These are phyloP conservation scores for Fusarium luffae DNA, from an alignment of 2,329 filamentous ascomycete genomes.

Conservation along the genomic window DNA sequence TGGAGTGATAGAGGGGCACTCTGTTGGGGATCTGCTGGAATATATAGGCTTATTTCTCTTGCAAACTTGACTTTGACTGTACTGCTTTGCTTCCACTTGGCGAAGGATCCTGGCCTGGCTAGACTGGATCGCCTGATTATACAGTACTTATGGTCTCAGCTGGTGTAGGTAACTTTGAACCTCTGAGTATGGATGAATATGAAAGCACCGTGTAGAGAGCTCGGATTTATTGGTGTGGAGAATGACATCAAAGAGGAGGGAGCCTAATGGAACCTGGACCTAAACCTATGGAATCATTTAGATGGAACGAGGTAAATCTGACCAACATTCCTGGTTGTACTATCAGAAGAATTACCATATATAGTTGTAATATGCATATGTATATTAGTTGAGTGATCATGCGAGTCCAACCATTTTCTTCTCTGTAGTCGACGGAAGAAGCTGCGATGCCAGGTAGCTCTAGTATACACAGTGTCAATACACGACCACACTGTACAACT, in stretches of 20 bases:
- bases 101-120: not conserved
- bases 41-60: slow-evolving; percentile 18
- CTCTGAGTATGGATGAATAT: not conserved
- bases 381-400: not conserved
- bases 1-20: not conserved
- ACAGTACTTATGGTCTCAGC: not conserved
- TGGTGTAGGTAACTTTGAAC: not conserved
- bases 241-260: slow-evolving; percentile 18
- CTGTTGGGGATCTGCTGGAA: slow-evolving; percentile 6
- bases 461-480: not conserved
- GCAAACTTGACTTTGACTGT: not conserved
- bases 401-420: not conserved
- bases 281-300: not conserved
- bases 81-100: not conserved
- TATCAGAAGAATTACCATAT: not conserved
- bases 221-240: slow-evolving; percentile 1
- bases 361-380: not conserved
- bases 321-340: not conserved
- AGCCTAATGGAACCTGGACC: not conserved
- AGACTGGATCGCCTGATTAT: not conserved
- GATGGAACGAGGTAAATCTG: not conserved
- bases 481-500: slow-evolving; percentile 2
- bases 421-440: not conserved
- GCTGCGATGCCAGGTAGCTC: not conserved
- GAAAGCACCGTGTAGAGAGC: not conserved